These are phyloP conservation scores for Alternaria tenuissima DNA, from an alignment of 2,329 filamentous ascomycete species.

Conservation along the genomic window DNA sequence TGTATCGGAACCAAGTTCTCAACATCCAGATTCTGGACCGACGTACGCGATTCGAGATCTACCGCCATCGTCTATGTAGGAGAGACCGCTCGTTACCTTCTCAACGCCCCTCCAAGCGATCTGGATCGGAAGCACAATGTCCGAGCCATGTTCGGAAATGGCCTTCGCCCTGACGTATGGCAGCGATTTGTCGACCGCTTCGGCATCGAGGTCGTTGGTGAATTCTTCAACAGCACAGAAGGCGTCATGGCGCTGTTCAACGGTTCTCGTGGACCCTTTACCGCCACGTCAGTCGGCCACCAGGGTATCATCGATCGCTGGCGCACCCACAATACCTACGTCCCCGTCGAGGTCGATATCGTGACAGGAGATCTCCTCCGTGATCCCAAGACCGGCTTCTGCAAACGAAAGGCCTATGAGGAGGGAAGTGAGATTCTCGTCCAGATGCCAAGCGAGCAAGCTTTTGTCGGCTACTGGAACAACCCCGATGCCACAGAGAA, in stretches of 20 bases:
- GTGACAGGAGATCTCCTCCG: constrained; percentile 72
- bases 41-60: constrained; percentile 71
- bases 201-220: constrained; percentile 67
- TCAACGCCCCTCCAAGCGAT: constrained; percentile 71
- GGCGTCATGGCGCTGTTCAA: constrained; percentile 72
- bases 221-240: constrained; percentile 83
- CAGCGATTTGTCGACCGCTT: constrained; percentile 69
- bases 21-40: constrained; percentile 73
- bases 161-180: constrained; percentile 75
- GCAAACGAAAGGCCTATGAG: constrained; percentile 67
- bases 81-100: constrained; percentile 77
- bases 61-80: constrained; percentile 81
- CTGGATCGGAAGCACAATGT: constrained; percentile 68
- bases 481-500: constrained; percentile 72
- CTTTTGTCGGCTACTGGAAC: constrained; percentile 75
- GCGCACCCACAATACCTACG: constrained; percentile 61
- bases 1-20: constrained; percentile 74
- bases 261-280: constrained; percentile 66
- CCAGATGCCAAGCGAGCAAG: constrained; percentile 63
- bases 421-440: constrained; percentile 80
- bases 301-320: constrained; percentile 70
- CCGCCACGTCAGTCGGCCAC: constrained; percentile 72
- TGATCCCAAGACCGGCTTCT: constrained; percentile 74
- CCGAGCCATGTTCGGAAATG: constrained; percentile 70
- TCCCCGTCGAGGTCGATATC: constrained; percentile 74